Conservation (phyloP, 2,329 filamentous ascomycete species). For the Phialocephala sp. region DNA sequence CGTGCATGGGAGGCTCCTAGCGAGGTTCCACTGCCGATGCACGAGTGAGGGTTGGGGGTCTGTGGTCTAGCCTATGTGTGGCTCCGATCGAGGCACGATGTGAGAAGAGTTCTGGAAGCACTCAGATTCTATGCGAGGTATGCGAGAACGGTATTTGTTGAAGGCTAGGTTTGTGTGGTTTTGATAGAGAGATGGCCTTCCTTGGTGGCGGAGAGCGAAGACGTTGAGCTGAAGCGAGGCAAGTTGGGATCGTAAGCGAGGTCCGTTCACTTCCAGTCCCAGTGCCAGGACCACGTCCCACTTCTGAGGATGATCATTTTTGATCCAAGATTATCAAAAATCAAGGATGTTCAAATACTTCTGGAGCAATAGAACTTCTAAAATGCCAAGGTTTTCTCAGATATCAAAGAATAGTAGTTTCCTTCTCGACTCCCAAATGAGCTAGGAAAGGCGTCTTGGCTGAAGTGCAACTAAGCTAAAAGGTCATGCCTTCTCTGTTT, state of each 20-base stretch:
- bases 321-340: too few species aligned
- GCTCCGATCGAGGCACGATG: conserved; percentile 1
- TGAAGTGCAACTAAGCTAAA: background rate
- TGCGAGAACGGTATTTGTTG: background rate
- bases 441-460: background rate
- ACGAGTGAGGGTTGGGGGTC: conserved; percentile 1
- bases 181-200: background rate
- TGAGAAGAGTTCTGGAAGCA: background rate
- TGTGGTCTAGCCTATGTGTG: background rate
- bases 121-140: background rate
- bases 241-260: background rate
- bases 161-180: background rate
- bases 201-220: background rate
- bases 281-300: background rate
- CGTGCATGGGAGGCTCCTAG: conserved; percentile 1
- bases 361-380: too few species aligned
- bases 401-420: too few species aligned
- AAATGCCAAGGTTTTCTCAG: too few species aligned
- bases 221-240: conserved; percentile 4
- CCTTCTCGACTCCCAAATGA: background rate
- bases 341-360: too few species aligned
- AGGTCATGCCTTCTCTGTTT: background rate
- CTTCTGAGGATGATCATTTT: too few species aligned
- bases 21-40: background rate
- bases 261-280: background rate